Percentiles rank a stretch among this genome's conserved stretches.
Evolutionary conservation across 805 yeast species (phyloP).

Genomic region (Zygoascus biomembranicola): DNA sequence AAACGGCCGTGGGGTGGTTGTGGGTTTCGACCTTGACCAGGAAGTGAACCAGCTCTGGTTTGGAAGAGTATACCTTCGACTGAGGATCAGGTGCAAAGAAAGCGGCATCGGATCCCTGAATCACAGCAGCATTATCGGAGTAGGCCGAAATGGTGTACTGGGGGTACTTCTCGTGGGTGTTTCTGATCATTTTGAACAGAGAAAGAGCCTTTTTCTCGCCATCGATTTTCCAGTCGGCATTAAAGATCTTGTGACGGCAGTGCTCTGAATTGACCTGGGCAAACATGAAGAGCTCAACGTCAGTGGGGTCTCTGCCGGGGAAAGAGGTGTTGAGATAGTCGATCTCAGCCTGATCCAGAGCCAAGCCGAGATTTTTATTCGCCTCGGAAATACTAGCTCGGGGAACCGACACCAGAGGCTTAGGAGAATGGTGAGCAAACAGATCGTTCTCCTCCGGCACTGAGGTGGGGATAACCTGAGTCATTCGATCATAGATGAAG

Average conservation of each 20-base stretch:
- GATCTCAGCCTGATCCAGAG: conserved; percentile 91
- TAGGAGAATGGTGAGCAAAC: conserved; percentile 72
- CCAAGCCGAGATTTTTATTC: conserved; percentile 79
- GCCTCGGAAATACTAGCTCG: conserved; percentile 61
- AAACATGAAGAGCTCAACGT: conserved; percentile 96
- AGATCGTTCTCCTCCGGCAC: conserved; percentile 64
- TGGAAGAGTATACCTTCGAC: conserved; percentile 65
- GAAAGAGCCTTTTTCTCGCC: conserved; percentile 64
- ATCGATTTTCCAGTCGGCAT: conserved; percentile 97
- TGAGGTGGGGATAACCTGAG: conserved; percentile 51
- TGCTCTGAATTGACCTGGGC: conserved; percentile 99
- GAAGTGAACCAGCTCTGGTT: conserved; percentile 74
- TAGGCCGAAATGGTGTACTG: conserved; percentile 86
- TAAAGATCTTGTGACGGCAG: conserved; percentile 97
- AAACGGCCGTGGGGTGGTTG: conserved; percentile 98
- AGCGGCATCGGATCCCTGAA: conserved; percentile 73
- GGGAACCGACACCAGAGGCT: conserved; percentile 57
- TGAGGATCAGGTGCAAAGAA: conserved; percentile 69
- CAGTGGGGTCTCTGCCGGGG: conserved; percentile 87
- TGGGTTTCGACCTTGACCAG: conserved; percentile 96
- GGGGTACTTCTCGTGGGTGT: conserved; percentile 76
- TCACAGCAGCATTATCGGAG: conserved; percentile 95
- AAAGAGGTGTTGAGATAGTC: conserved; percentile 75
- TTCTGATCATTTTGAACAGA: conserved; percentile 89
- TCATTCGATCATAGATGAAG: conserved; percentile 88